phyloP scores from a whole-genome alignment of 225 moss, liverwort and hornwort species.

The Polytrichum formosum region DNA sequence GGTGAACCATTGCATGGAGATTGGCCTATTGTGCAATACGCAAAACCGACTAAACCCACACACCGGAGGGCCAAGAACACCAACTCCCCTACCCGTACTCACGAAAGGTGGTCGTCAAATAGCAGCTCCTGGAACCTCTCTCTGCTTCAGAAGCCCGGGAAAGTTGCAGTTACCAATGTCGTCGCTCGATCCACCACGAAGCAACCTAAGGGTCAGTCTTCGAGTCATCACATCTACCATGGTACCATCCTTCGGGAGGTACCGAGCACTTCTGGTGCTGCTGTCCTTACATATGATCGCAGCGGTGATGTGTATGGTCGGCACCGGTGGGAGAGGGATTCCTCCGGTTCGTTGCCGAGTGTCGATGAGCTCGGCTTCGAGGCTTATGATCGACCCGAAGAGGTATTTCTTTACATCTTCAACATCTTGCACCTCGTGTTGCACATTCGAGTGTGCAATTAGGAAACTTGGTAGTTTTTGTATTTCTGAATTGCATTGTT shows the following conservation, averaged over 20 bases:
- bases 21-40: conserved; percentile 50
- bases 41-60: conserved; percentile 17
- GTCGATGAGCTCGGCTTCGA: conserved; percentile 47
- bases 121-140: conserved; percentile 66
- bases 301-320: conserved; percentile 46
- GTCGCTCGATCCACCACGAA: conserved; percentile 17
- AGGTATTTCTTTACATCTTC: conserved; percentile 25
- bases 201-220: conserved; percentile 20
- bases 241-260: conserved; percentile 33
- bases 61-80: conserved; percentile 24
- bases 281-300: conserved; percentile 41
- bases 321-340: conserved; percentile 61
- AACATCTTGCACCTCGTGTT: not conserved
- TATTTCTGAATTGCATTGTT: too few species aligned
- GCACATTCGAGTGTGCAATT: too few species aligned
- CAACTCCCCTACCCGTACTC: conserved; percentile 27
- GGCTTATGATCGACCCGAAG: conserved; percentile 55
- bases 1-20: conserved; percentile 25
- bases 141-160: conserved; percentile 36
- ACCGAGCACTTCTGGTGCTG: conserved; percentile 41
- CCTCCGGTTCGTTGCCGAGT: conserved; percentile 44
- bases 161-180: conserved; percentile 30
- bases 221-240: conserved; percentile 3
- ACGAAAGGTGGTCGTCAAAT: conserved; percentile 61
- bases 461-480: too few species aligned